phyloP scores from a whole-genome alignment of 495 filamentous ascomycete species.

The Penicillium simplicissimum region DNA sequence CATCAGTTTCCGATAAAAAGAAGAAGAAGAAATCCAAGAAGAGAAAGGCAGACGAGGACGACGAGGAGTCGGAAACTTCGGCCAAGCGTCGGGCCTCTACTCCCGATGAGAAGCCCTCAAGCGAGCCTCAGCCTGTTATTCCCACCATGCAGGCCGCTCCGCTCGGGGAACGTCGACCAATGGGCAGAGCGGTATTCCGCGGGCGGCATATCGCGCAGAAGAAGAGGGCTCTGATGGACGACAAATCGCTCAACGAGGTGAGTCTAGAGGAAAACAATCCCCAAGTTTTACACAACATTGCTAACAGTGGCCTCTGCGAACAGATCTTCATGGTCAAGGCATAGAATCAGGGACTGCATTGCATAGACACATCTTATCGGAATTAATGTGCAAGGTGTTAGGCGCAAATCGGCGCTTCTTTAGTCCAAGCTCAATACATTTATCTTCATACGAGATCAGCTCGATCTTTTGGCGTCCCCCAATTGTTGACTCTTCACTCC shows the following conservation, averaged over 20 bases:
- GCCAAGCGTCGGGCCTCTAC: background rate
- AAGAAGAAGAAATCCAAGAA: conserved; percentile 52
- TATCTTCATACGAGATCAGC: background rate
- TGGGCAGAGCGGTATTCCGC: conserved; percentile 62
- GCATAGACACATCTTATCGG: conserved; percentile 9
- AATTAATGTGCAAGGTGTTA: conserved; percentile 11
- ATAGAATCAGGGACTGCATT: conserved; percentile 19
- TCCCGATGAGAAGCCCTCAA: conserved; percentile 6
- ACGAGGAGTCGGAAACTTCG: conserved; percentile 7
- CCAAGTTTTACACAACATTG: background rate
- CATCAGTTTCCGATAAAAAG: conserved; percentile 27
- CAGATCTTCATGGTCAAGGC: conserved; percentile 77
- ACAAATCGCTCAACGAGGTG: conserved; percentile 76
- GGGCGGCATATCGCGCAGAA: conserved; percentile 78
- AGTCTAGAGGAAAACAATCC: conserved; percentile 14
- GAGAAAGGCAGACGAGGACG: conserved; percentile 48
- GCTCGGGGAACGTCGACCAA: conserved; percentile 45
- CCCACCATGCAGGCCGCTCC: conserved; percentile 21
- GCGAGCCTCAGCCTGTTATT: conserved; percentile 22
- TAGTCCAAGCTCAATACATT: background rate
- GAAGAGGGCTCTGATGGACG: conserved; percentile 69
- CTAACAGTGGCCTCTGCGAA: background rate
- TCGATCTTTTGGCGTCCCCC: background rate
- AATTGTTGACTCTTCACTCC: background rate
- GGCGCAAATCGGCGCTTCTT: conserved; percentile 5